Evolutionary conservation across 441 rosid genomes (phyloP).

Genomic region (Kokia cookei): DNA sequence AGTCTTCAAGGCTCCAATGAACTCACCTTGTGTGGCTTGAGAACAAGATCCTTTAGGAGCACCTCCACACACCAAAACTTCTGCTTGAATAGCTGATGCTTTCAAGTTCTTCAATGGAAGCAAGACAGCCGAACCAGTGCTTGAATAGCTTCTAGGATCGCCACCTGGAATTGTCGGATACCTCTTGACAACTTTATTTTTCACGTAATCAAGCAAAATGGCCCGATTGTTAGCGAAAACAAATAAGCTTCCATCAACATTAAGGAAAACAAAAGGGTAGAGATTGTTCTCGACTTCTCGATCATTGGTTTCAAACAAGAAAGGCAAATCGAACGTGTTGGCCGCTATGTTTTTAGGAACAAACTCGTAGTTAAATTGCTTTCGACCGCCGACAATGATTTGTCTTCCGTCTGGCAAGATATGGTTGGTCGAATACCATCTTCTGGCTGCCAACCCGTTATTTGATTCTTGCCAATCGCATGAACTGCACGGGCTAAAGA

Average conservation of each 20-base stretch:
- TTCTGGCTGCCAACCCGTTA: constrained; percentile 34
- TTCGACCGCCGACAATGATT: constrained; percentile 44
- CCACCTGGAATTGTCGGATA: constrained; percentile 12
- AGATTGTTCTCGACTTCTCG: constrained; percentile 41
- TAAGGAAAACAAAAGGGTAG: constrained; percentile 59
- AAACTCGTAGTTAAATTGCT: constrained; percentile 50
- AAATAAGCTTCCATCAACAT: constrained; percentile 11
- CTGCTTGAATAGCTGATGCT: no score
- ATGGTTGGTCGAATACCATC: constrained; percentile 62
- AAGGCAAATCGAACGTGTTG: constrained; percentile 25
- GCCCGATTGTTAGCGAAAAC: constrained; percentile 60
- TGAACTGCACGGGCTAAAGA: constrained; percentile 26
- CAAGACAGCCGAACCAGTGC: constrained; percentile 53
- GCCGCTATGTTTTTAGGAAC: constrained; percentile 38
- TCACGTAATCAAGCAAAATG: constrained; percentile 38
- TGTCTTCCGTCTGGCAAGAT: constrained; percentile 46
- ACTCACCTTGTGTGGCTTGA: constrained; percentile 10
- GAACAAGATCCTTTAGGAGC: constrained; percentile 37
- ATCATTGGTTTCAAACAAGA: constrained; percentile 46
- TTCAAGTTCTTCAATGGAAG: constrained; percentile 23
- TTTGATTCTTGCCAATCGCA: constrained; percentile 45
- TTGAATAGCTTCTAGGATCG: constrained; percentile 49
- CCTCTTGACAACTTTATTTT: constrained; percentile 30
- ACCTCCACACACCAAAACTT: constrained; percentile 23
- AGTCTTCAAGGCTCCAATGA: constrained; percentile 32